phyloP scores from a whole-genome alignment of 768 basidiomycete genomes.

The Trametes gibbosa region DNA sequence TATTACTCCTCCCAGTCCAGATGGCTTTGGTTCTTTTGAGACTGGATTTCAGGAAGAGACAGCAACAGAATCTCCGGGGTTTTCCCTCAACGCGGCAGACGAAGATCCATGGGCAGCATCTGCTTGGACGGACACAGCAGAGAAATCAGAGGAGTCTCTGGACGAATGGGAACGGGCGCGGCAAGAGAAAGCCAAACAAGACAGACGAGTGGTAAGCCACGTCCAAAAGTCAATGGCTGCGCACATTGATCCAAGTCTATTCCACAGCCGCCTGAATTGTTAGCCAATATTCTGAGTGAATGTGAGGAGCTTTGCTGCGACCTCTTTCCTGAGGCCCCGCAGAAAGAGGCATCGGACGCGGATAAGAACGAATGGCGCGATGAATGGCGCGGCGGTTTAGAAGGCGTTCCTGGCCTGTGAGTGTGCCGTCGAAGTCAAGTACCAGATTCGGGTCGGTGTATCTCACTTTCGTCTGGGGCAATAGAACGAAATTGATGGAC shows the following conservation, averaged over 20 bases:
- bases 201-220: slow-evolving; percentile 61
- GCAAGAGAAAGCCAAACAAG: slow-evolving; percentile 54
- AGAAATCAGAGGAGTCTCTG: slow-evolving; percentile 27
- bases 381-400: slow-evolving; percentile 42
- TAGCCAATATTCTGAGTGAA: slow-evolving; percentile 53
- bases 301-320: slow-evolving; percentile 51
- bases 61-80: slow-evolving; percentile 37
- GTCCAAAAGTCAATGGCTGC: not conserved
- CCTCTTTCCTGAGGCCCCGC: slow-evolving; percentile 46
- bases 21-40: slow-evolving; percentile 59
- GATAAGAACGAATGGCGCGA: slow-evolving; percentile 30
- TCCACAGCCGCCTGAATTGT: slow-evolving; percentile 63
- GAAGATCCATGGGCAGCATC: slow-evolving; percentile 31
- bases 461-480: not conserved
- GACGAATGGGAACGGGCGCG: slow-evolving; percentile 73
- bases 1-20: slow-evolving; percentile 39
- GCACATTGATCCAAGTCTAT: not conserved
- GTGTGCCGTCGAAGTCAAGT: slow-evolving; percentile 31
- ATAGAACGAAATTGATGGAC: slow-evolving; percentile 40
- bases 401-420: slow-evolving; percentile 60
- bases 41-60: slow-evolving; percentile 37
- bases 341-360: not conserved
- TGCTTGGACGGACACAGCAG: slow-evolving; percentile 25
- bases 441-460: not conserved
- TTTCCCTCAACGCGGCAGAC: slow-evolving; percentile 23